Percentiles rank a stretch among this genome's conserved stretches.
These are phyloP conservation scores for Adansonia digitata DNA, from an alignment of 345 rosid genomes.

Conservation along the genomic window DNA sequence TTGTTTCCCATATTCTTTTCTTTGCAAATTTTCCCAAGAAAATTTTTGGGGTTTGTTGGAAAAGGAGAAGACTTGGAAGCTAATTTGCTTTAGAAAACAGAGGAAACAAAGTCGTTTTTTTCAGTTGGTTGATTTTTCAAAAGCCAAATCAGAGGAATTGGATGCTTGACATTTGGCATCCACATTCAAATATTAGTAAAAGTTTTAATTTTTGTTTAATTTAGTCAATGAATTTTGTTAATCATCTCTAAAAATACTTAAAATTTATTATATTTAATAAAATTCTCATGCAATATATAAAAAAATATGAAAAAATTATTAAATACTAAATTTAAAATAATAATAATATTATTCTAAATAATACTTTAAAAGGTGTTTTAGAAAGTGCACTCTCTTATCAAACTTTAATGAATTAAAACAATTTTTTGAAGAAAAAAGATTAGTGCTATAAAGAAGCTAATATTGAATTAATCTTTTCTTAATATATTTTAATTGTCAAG, in stretches of 20 bases:
- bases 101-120: neutral
- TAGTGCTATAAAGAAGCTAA: too few species aligned
- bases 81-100: neutral
- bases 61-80: neutral
- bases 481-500: too few species aligned
- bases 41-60: neutral
- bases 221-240: neutral
- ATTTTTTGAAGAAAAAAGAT: too few species aligned
- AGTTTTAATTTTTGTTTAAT: neutral
- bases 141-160: neutral
- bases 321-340: too few species aligned
- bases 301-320: too few species aligned
- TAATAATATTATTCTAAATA: too few species aligned
- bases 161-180: neutral
- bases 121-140: neutral
- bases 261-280: too few species aligned
- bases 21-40: neutral
- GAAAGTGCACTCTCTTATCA: too few species aligned
- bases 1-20: constrained; percentile 34
- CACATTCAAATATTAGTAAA: neutral
- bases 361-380: too few species aligned
- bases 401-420: too few species aligned
- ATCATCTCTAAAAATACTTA: neutral
- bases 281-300: too few species aligned
- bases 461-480: too few species aligned